Evolutionary conservation across 179 eudicot genomes (phyloP).

Genomic region (Sideroxylon spinosum): DNA sequence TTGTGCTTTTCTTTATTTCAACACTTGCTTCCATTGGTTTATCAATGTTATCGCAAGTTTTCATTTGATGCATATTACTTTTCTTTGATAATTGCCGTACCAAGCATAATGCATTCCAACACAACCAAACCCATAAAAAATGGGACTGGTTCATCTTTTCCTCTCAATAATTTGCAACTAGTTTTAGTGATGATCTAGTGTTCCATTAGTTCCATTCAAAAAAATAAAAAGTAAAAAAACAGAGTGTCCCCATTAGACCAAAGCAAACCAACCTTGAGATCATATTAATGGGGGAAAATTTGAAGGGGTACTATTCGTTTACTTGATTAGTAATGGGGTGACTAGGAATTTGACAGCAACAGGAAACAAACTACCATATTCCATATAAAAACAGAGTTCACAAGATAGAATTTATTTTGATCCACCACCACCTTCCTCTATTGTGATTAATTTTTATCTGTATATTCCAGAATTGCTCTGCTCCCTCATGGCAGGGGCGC

Average conservation of each 20-base stretch:
- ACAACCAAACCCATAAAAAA: not conserved
- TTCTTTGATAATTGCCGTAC: too few species aligned
- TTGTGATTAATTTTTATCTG: not conserved
- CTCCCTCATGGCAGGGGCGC: constrained; percentile 39
- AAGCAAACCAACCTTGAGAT: not conserved
- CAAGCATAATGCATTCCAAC: constrained; percentile 1
- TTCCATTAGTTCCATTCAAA: constrained; percentile 6
- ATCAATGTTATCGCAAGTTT: not conserved
- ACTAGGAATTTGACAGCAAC: not conserved
- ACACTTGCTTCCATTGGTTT: too few species aligned
- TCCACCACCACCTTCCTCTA: not conserved
- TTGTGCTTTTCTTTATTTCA: too few species aligned
- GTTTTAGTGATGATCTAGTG: constrained; percentile 23
- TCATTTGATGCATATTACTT: too few species aligned
- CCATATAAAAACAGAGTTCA: not conserved
- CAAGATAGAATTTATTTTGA: not conserved
- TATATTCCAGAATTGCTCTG: constrained; percentile 1
- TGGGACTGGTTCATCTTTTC: not conserved
- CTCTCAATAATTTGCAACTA: not conserved
- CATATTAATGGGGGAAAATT: constrained; percentile 12
- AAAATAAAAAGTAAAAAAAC: too few species aligned
- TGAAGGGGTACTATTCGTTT: not conserved
- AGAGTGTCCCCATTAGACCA: not conserved
- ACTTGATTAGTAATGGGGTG: not conserved
- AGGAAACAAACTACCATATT: not conserved